Evolutionary conservation across 2,329 filamentous ascomycete genomes (phyloP).

Genomic region (Drechslerella dactyloides): DNA sequence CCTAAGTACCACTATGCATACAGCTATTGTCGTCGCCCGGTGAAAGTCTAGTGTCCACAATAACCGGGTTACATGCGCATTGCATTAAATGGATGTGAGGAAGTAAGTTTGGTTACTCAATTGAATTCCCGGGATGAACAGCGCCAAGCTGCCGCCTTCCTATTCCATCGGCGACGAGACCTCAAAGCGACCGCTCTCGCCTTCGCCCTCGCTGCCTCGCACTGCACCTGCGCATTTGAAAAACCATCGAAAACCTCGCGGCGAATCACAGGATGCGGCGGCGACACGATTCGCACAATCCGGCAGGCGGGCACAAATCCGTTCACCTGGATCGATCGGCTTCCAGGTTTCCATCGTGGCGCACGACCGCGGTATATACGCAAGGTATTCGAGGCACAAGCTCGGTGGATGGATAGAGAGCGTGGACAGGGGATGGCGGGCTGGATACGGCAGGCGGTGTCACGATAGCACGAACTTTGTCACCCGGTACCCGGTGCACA

Average conservation of each 20-base stretch:
- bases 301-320: slow-evolving; percentile 17
- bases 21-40: too few species aligned
- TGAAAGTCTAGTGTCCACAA: too few species aligned
- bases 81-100: not conserved
- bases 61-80: not conserved
- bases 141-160: not conserved
- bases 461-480: not conserved
- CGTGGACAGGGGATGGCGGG: slow-evolving; percentile 8
- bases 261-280: slow-evolving; percentile 40
- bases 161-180: too few species aligned
- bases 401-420: not conserved
- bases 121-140: too few species aligned
- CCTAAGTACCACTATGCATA: not conserved
- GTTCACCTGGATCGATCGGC: slow-evolving; percentile 3
- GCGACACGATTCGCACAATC: slow-evolving; percentile 17
- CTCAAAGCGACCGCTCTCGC: too few species aligned
- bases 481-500: too few species aligned
- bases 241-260: too few species aligned
- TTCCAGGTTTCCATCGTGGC: not conserved
- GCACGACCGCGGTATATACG: too few species aligned
- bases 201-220: not conserved
- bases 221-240: not conserved
- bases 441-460: slow-evolving; percentile 25
- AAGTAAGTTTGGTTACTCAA: too few species aligned
- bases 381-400: not conserved